phyloP scores from a whole-genome alignment of 805 yeast genomes.

The Saturnispora hagleri region DNA sequence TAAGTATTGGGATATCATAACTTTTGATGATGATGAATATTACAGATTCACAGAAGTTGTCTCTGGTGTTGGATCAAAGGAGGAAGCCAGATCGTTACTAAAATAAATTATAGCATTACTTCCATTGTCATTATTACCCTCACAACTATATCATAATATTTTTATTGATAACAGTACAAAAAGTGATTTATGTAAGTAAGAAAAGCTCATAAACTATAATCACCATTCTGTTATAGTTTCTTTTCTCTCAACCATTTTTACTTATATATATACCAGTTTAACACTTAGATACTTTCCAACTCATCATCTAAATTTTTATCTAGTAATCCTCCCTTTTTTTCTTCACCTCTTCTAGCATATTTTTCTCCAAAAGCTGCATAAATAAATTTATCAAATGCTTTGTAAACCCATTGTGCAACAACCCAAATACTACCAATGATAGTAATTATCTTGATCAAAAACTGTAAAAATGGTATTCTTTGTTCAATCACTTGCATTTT shows the following conservation, averaged over 20 bases:
- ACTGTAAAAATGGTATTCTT: slow-evolving; percentile 69
- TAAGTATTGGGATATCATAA: slow-evolving; percentile 94
- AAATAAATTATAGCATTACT: not conserved
- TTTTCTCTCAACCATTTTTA: not conserved
- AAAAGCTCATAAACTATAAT: not conserved
- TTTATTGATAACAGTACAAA: not conserved
- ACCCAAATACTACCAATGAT: slow-evolving; percentile 76
- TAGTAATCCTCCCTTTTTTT: slow-evolving; percentile 28
- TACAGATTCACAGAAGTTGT: slow-evolving; percentile 27
- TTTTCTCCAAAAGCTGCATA: slow-evolving; percentile 49
- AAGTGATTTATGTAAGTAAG: not conserved
- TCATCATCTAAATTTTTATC: slow-evolving; percentile 23
- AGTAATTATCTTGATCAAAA: slow-evolving; percentile 69
- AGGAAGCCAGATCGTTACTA: slow-evolving; percentile 11
- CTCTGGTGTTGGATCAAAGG: slow-evolving; percentile 14
- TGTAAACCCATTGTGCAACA: slow-evolving; percentile 56
- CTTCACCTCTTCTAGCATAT: slow-evolving; percentile 40
- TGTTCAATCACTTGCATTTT: slow-evolving; percentile 58
- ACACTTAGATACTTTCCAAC: slow-evolving; percentile 19
- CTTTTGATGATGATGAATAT: slow-evolving; percentile 90
- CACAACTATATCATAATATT: not conserved
- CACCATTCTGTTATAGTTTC: not conserved
- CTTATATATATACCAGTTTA: not conserved
- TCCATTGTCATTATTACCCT: not conserved
- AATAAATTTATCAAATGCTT: slow-evolving; percentile 45